Evolutionary conservation across 1,139 yeast genomes (phyloP), one percentile per base, ranked within the genome.

Genomic region (Zygoascus meyerae): DNA sequence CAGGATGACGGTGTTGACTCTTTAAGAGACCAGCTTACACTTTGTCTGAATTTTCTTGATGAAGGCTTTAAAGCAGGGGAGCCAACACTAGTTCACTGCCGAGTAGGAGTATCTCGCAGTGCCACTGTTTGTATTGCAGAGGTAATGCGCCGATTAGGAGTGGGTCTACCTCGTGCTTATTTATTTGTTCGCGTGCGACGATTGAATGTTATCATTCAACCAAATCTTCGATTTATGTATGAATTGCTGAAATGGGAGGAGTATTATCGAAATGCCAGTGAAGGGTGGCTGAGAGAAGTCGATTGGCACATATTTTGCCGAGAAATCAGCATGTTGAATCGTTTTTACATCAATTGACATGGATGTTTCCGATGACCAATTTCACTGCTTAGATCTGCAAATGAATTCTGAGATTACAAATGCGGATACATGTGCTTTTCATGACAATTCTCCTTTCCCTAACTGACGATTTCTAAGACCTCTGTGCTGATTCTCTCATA

Each of bases 221-320:
- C 97, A 3, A 89, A 87, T 63, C 71, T 89, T 61, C 77, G 86
- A 64, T 75, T 89, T 55, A 85, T 89, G 78, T 87, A 85, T 63
- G 97, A 89, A 58, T 71, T 89, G 52, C 78, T 81, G 59, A 77
- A 83, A 58, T 86, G 83, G 82, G 95, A 86, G 57, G 90, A 86
- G 51, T 50, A 52, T 48, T 65, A 61, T 43, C 54, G 65, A 6
- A 52, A 53, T 42, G 52, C 55, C 31, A 65, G 63, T 16, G 58
- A 58, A 26, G 65, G 65, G 51, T 70, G 75, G 65, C 63, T 79
- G 35, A 68, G 95, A 33, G 89, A 82, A 53, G 82, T 86, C 42
- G 96, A 89, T 60, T 90, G 97, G 97, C 85, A 80, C 61, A 74
- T 85, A n/a, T 70, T 90, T 62, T 86, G 97, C 64, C 76, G 95